Base-by-base conservation (phyloP, 2,329 filamentous ascomycete genomes). In the Beauveria medogensis region DNA sequence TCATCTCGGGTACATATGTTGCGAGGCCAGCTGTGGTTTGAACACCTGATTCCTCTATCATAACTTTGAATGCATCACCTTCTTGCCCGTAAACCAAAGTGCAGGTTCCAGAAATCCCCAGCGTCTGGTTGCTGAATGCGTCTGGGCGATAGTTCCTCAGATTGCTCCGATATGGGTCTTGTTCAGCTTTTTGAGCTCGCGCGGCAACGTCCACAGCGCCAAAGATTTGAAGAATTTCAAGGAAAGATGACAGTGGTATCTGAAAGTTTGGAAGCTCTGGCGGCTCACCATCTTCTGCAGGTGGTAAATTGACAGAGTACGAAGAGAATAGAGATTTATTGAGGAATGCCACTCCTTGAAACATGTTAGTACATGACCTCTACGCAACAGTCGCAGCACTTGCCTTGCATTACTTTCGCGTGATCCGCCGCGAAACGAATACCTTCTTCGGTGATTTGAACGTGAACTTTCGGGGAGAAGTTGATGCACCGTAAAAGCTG, bases 151-250 rank as follows among this genome's bases (percentile, higher is more conserved):
- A 81, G 70, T 83, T 84, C 55, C 83, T 80, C 44, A 85, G 73
- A 66, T 85, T 86, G 72, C 82, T 85, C 64, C 80, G 81, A 67
- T 85, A 86, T 1, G 79, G 77, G 64, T 87, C 84, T 62, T 80
- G 76, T 14, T 87, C 84, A 7, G 80, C 76, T 67, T 82, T 86
- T 55, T 81, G 78, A 54, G 82, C 77, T 64, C 82, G 82, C 46
- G 77, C 79, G 6, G 83, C 78, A 16, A 85, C 80, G 65, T 90
- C 89, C 51, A 92, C 84, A n/a, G 92, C 86, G 55, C 91, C 91
- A 69, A 99, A 96, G 55, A 99, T 97, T 69, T 97, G 93, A 8
- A 99, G 81, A 0, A 93, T 96, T 75, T 97, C 94, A 58, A 99
- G 84, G 3, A 99, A 82, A 20, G 93, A 90, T 5, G 88, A 82